phyloP scores from a whole-genome alignment of 225 moss, liverwort and hornwort genomes.

The Marchantia paleacea region DNA sequence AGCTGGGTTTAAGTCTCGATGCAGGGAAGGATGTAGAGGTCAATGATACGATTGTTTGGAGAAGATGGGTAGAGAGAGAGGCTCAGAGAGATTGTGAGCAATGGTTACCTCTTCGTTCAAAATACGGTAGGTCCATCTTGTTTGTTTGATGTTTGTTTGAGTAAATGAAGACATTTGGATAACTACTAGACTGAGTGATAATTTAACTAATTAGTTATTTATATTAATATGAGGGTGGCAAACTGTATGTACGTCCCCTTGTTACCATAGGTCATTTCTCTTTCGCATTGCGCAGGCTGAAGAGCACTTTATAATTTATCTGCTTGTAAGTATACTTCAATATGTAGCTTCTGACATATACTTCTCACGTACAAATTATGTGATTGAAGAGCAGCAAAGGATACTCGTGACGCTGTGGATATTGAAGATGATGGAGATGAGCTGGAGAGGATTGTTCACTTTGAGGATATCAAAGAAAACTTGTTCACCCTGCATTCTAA shows the following conservation, averaged over 20 bases:
- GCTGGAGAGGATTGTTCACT: constrained; percentile 72
- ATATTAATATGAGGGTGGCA: no score
- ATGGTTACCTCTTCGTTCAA: constrained; percentile 75
- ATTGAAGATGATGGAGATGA: constrained; percentile 61
- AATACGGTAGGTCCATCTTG: constrained; percentile 21
- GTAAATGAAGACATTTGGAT: no score
- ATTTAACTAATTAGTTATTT: no score
- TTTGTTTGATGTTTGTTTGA: neutral
- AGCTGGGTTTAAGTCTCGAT: constrained; percentile 78
- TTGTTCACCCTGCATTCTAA: constrained; percentile 66
- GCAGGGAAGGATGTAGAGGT: constrained; percentile 74
- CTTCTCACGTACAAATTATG: constrained; percentile 9
- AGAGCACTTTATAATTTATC: neutral
- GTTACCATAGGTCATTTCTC: neutral
- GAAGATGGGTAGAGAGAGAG: constrained; percentile 83
- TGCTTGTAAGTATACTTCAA: neutral
- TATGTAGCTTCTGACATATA: neutral
- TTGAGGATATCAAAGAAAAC: constrained; percentile 72
- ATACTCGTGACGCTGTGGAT: neutral
- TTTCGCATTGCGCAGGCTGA: neutral
- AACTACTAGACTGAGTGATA: no score
- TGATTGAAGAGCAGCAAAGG: constrained; percentile 36
- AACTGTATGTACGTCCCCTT: neutral
- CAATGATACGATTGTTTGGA: constrained; percentile 69
- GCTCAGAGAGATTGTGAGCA: constrained; percentile 68